Conservation (phyloP, 2,329 filamentous ascomycete species). For the Chaetoscypha palmicola region DNA sequence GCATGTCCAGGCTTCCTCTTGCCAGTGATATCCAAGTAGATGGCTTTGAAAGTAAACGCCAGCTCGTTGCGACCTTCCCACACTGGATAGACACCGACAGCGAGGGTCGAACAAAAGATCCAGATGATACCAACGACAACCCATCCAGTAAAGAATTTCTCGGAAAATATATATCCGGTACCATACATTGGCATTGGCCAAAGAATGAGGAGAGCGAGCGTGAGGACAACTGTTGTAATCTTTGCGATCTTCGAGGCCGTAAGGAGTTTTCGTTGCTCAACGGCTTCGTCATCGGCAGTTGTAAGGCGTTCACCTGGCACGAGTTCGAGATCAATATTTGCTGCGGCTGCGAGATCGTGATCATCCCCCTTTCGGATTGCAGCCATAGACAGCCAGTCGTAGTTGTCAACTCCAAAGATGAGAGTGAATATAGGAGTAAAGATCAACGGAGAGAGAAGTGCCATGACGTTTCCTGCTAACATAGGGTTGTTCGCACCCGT, state of each 20-base stretch:
- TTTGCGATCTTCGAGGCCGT: slow-evolving; percentile 45
- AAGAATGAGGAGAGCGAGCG: slow-evolving; percentile 65
- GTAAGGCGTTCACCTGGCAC: slow-evolving; percentile 43
- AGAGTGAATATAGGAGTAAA: slow-evolving; percentile 72
- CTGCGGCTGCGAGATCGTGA: slow-evolving; percentile 57
- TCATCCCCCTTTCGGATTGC: slow-evolving; percentile 74
- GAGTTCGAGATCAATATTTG: slow-evolving; percentile 59
- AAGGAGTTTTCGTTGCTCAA: slow-evolving; percentile 42
- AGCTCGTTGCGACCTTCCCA: slow-evolving; percentile 71
- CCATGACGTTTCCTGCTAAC: slow-evolving; percentile 79
- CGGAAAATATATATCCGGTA: slow-evolving; percentile 70
- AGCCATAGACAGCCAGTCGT: slow-evolving; percentile 82
- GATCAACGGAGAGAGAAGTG: slow-evolving; percentile 67
- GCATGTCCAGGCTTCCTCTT: slow-evolving; percentile 26
- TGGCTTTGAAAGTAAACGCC: slow-evolving; percentile 50
- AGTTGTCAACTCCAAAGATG: slow-evolving; percentile 57
- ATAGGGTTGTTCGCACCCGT: slow-evolving; percentile 84
- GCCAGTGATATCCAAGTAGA: slow-evolving; percentile 53
- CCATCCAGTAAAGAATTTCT: slow-evolving; percentile 79
- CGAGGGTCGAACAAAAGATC: slow-evolving; percentile 66
- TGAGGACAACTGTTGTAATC: slow-evolving; percentile 51
- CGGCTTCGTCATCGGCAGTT: slow-evolving; percentile 35
- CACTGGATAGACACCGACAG: slow-evolving; percentile 74
- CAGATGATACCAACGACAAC: slow-evolving; percentile 70
- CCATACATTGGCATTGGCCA: slow-evolving; percentile 95